A percentile compares a stretch with the other conserved stretches of the same genome.
Conservation (phyloP, 129 eudicot genomes). For the sunflower (Helianthus annuus) region HanXRQr2.0-SUNRISE NC_035436.2:160201671-160202170, state of each 20-base stretch:
- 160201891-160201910: slow-evolving; percentile 65
- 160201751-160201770: slow-evolving; percentile 99
- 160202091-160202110: slow-evolving; percentile 98
- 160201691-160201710: slow-evolving; percentile 58
- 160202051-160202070: slow-evolving; percentile 93
- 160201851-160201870: slow-evolving; percentile 63
- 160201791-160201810: slow-evolving; percentile 95
- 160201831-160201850: slow-evolving; percentile 69
- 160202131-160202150: not conserved
- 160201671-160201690: slow-evolving; percentile 28
- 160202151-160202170: slow-evolving; percentile 1
- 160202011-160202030: slow-evolving; percentile 75
- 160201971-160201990: slow-evolving; percentile 26
- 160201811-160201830: slow-evolving; percentile 82
- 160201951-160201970: not conserved
- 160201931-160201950: not conserved
- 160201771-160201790: slow-evolving; percentile 80
- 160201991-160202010: slow-evolving; percentile 47
- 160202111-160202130: slow-evolving; percentile 4
- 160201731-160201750: slow-evolving; percentile 93
- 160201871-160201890: slow-evolving; percentile 81
- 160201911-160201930: slow-evolving; percentile 71
- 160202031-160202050: slow-evolving; percentile 94
- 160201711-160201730: slow-evolving; percentile 95
- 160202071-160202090: slow-evolving; percentile 99